phyloP scores from a whole-genome alignment of 306 rosid species.

The Cicer cuneatum region DNA sequence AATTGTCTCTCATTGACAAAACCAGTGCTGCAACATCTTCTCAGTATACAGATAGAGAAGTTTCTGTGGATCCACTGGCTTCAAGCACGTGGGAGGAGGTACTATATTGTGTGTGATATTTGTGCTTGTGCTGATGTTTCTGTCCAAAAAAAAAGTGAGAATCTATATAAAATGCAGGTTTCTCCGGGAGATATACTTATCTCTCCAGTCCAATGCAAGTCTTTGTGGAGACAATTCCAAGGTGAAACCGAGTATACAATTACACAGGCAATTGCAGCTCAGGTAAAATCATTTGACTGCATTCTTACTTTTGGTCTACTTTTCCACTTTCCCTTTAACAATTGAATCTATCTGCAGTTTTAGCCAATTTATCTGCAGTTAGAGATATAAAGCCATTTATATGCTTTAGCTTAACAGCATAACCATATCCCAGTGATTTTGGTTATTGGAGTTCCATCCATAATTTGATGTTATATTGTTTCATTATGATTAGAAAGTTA shows the following conservation, averaged over 20 bases:
- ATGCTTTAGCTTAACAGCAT: not conserved
- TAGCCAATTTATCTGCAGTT: not conserved
- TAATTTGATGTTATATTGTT: not conserved
- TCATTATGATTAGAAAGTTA: not conserved
- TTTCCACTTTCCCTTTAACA: not conserved
- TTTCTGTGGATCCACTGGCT: conserved; percentile 72
- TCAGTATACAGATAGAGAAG: conserved; percentile 50
- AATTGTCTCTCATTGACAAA: conserved; percentile 62
- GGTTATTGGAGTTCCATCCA: no score
- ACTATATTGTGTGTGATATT: conserved; percentile 41
- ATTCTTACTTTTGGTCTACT: not conserved
- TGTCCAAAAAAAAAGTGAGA: not conserved
- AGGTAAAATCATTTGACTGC: conserved; percentile 52
- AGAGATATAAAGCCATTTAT: not conserved
- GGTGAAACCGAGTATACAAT: conserved; percentile 78
- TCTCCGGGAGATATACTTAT: conserved; percentile 64
- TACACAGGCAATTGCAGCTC: conserved; percentile 88
- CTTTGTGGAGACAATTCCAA: conserved; percentile 90
- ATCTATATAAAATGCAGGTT: conserved; percentile 57
- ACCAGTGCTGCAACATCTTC: conserved; percentile 54
- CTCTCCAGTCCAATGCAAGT: conserved; percentile 85
- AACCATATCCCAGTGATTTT: not conserved
- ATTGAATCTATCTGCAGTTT: conserved; percentile 14
- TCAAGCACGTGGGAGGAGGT: conserved; percentile 96
- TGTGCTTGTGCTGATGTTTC: conserved; percentile 41